phyloP scores from a whole-genome alignment of 495 filamentous ascomycete species.

The Tuber melanosporum region DNA sequence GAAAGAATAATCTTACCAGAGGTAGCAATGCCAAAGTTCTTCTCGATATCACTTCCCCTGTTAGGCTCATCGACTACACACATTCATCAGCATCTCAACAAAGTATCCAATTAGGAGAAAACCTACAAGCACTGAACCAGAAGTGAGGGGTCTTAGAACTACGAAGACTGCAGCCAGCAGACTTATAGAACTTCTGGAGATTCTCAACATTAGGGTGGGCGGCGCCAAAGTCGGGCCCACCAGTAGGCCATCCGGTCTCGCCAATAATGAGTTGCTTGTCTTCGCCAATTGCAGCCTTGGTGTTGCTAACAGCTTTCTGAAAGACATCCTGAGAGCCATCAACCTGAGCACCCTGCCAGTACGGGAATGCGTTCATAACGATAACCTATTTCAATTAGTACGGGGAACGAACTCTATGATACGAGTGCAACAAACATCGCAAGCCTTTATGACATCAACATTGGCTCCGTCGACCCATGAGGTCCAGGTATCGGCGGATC shows the following conservation, averaged over 20 bases:
- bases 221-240: conserved; percentile 53
- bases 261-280: conserved; percentile 76
- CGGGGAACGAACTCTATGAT: conserved; percentile 15
- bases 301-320: conserved; percentile 62
- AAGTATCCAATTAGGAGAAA: background rate
- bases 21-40: conserved; percentile 35
- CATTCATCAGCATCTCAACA: background rate
- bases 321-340: conserved; percentile 45
- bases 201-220: conserved; percentile 62
- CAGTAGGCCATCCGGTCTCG: conserved; percentile 82
- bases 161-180: conserved; percentile 58
- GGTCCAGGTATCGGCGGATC: conserved; percentile 92
- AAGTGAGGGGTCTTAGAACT: conserved; percentile 28
- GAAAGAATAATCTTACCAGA: background rate
- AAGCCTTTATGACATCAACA: conserved; percentile 58
- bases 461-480: conserved; percentile 72
- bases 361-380: conserved; percentile 41
- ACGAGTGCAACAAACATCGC: conserved; percentile 71
- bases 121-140: conserved; percentile 36
- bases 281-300: conserved; percentile 53
- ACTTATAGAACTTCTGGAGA: conserved; percentile 70
- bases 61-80: conserved; percentile 35
- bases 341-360: conserved; percentile 37
- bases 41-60: conserved; percentile 26
- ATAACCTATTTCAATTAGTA: conserved; percentile 22